Evolutionary conservation across 441 rosid species (phyloP).

Genomic region (Eruca vesicaria): DNA sequence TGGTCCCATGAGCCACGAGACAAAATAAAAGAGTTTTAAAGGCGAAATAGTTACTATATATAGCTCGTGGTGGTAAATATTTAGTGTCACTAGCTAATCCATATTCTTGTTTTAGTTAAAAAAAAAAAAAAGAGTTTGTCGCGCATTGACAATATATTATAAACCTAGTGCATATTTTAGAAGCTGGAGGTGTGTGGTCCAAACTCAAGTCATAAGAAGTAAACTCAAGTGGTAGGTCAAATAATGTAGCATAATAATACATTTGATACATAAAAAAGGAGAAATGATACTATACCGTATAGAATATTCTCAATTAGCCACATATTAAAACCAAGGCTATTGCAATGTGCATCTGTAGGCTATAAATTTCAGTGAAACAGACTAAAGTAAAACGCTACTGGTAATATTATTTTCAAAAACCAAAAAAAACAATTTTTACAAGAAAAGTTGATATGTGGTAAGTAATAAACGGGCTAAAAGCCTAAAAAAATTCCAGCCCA

Average conservation of each 20-base stretch:
- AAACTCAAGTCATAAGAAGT: neutral
- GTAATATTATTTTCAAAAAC: no score
- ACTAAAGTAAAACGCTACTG: neutral
- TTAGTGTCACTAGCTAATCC: neutral
- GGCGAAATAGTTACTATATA: neutral
- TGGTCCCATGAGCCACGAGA: conserved; percentile 30
- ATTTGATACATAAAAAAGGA: neutral
- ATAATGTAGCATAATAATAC: neutral
- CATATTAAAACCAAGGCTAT: neutral
- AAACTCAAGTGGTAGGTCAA: conserved; percentile 8
- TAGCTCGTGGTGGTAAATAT: neutral
- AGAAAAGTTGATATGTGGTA: neutral
- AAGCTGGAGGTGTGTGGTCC: conserved; percentile 29
- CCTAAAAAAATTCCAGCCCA: neutral
- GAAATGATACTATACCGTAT: neutral
- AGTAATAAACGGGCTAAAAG: neutral
- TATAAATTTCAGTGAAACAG: neutral
- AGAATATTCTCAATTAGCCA: conserved; percentile 6
- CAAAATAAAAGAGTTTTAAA: neutral
- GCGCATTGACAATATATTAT: neutral
- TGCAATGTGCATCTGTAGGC: neutral
- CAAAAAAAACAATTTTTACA: no score
- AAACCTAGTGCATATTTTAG: neutral
- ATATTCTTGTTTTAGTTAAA: neutral
- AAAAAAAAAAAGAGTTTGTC: neutral